Conservation (phyloP, 371 early-diverging fungal species). For the Mortierella sp. region DNA sequence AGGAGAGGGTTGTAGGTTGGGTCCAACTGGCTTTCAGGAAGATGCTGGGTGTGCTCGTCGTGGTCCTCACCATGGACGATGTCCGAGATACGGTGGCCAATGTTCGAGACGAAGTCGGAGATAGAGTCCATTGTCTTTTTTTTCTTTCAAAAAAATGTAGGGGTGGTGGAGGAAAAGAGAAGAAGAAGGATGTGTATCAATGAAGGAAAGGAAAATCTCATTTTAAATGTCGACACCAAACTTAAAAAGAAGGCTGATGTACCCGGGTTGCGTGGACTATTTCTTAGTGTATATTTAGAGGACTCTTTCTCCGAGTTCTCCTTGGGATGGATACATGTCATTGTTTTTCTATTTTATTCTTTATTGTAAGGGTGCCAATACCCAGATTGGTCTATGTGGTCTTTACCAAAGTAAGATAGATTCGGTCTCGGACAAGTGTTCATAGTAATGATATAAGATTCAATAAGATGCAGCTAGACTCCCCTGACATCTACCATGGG, state of each 20-base stretch:
- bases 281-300: constrained; percentile 21
- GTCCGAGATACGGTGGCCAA: constrained; percentile 33
- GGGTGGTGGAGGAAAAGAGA: constrained; percentile 12
- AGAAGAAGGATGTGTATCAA: constrained; percentile 2
- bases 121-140: constrained; percentile 22
- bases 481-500: too few relatives aligned
- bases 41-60: constrained; percentile 22
- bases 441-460: too few relatives aligned
- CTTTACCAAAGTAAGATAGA: too few relatives aligned
- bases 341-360: too few relatives aligned
- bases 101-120: constrained; percentile 12
- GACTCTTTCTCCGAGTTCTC: neutral
- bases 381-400: neutral
- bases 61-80: constrained; percentile 45
- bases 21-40: constrained; percentile 5
- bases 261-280: neutral
- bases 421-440: too few relatives aligned
- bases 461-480: too few relatives aligned
- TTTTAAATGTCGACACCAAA: neutral
- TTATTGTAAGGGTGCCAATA: neutral
- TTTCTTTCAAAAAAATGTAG: neutral
- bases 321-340: neutral
- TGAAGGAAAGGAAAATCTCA: neutral
- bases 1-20: constrained; percentile 26
- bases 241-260: neutral